Base-by-base conservation (phyloP, 2,329 filamentous ascomycete species). In the Ophiosphaerella korrae region DNA sequence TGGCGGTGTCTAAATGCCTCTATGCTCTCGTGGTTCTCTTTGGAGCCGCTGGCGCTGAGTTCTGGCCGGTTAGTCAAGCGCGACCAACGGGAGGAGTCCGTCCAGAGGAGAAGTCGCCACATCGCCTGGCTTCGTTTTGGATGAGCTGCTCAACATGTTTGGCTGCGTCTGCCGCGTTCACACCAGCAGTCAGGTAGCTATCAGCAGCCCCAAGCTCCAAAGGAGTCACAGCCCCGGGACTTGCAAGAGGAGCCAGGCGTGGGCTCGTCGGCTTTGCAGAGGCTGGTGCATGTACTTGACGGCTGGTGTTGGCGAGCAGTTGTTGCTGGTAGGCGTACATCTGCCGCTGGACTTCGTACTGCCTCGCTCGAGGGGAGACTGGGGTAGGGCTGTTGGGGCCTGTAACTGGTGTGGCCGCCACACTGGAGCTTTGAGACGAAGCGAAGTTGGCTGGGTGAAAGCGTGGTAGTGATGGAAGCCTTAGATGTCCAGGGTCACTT, bases 371-470 rank as follows among this genome's bases (percentile, higher is more conserved):
- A 68, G 45, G 42, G 7, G 75, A 57, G 3, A 78, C 77, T 7
- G 74, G 67, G 35, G 76, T 74, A 7, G 76, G 75, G 38, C 74
- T 75, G 57, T 68, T 72, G 24, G 70, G 62, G 31, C 68, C 71
- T 8, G 73, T 73, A 53, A 69, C 56, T 13, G 75, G 71, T 2
- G 75, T 74, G 32, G 55, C 68, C 43, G 67, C 64, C 11, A 62
- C 50, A 44, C 74, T 78, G 12, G 72, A 72, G 39, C 67, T 64
- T 40, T 71, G 59, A 32, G 74, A 75, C 0, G 67, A 67, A 8
- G 77, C 74, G 60, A 77, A 82, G 66, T 81, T 81, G 55, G 79
- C 78, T 6, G 80, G 80, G 52, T 82, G 80, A 70, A 80, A 82
- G 50, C 78, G 75, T 38, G 79, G 80, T 35, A 82, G 70, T 1